Conservation (phyloP, 2,329 filamentous ascomycete species). For the Sporothrix schenckii region DNA sequence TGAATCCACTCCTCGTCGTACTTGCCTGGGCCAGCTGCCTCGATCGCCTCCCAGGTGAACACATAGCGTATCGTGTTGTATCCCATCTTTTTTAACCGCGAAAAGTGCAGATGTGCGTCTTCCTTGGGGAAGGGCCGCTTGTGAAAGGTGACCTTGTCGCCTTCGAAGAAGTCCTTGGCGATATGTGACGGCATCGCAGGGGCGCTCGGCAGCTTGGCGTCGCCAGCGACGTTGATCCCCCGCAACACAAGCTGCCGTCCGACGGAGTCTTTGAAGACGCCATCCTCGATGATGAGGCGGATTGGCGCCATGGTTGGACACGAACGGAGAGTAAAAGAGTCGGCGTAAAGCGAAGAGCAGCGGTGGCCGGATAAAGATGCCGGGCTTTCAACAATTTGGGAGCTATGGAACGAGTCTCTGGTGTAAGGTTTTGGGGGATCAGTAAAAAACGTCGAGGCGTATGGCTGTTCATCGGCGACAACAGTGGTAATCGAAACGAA, state of each 20-base stretch:
- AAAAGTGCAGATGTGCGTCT: constrained; percentile 84
- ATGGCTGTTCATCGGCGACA: background rate
- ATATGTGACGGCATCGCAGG: constrained; percentile 83
- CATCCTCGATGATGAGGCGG: constrained; percentile 80
- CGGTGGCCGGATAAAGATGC: background rate
- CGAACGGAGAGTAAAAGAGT: background rate
- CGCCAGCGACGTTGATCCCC: constrained; percentile 90
- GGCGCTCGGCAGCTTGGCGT: constrained; percentile 83
- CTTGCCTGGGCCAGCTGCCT: constrained; percentile 82
- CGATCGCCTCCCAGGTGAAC: constrained; percentile 99
- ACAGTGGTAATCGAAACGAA: background rate
- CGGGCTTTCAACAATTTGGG: background rate
- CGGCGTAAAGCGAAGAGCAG: background rate
- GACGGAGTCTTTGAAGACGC: constrained; percentile 77
- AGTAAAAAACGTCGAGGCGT: background rate
- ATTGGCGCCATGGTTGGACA: constrained; percentile 66
- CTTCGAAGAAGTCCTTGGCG: constrained; percentile 81
- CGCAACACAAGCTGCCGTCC: constrained; percentile 85
- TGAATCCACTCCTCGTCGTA: constrained; percentile 95
- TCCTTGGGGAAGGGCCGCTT: constrained; percentile 79
- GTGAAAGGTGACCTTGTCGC: constrained; percentile 87
- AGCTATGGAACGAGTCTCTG: too few species aligned
- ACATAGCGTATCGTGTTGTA: constrained; percentile 97
- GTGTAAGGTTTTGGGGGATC: background rate
- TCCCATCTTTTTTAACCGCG: constrained; percentile 80